Percentiles rank a stretch among this genome's conserved stretches.
phyloP scores from a whole-genome alignment of 805 yeast genomes.

The Cyberlindnera misumaiensis region DNA sequence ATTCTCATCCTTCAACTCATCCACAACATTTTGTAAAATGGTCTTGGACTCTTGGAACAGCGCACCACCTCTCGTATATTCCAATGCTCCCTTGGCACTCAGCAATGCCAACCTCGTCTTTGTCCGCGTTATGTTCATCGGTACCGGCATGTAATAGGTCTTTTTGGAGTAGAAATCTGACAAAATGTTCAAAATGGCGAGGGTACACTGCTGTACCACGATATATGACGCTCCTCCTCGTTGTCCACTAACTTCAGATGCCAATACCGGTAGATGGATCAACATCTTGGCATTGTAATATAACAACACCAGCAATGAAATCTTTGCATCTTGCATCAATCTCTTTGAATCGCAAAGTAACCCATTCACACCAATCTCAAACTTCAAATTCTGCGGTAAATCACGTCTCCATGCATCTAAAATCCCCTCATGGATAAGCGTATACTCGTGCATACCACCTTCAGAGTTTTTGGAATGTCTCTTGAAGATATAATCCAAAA shows the following conservation, averaged over 20 bases:
- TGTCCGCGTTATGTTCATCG: constrained; percentile 55
- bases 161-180: constrained; percentile 34
- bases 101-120: constrained; percentile 56
- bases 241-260: constrained; percentile 26
- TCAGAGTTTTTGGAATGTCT: constrained; percentile 30
- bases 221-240: constrained; percentile 50
- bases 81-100: constrained; percentile 72
- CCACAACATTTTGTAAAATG: constrained; percentile 43
- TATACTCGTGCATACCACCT: constrained; percentile 24
- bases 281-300: constrained; percentile 59
- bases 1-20: constrained; percentile 36
- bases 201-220: constrained; percentile 61
- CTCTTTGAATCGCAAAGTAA: constrained; percentile 29
- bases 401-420: constrained; percentile 76
- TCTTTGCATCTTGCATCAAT: constrained; percentile 27
- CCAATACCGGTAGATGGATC: constrained; percentile 58
- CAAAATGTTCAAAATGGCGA: constrained; percentile 50
- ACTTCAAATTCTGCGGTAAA: constrained; percentile 52
- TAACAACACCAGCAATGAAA: constrained; percentile 47
- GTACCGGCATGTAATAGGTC: constrained; percentile 49
- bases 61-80: constrained; percentile 79
- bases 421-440: constrained; percentile 50
- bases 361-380: constrained; percentile 59
- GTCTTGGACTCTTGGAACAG: constrained; percentile 62
- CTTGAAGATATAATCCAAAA: constrained; percentile 64